Conservation (phyloP, 1,284 basidiomycete species). For the Chalciporus sp. region DNA sequence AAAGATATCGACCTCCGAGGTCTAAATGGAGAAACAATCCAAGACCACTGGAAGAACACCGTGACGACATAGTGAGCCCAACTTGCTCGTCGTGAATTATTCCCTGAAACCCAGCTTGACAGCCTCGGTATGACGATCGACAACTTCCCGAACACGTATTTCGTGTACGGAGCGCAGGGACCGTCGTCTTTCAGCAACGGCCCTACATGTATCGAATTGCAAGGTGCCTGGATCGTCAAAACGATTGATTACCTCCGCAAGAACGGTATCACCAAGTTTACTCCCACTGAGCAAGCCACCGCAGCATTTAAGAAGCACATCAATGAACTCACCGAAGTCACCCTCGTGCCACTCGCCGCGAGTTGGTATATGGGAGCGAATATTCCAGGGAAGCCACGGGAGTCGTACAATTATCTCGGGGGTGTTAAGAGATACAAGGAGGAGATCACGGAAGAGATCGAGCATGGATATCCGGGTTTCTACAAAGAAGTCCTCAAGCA, state of each 20-base stretch:
- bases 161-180: constrained; percentile 17
- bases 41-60: constrained; percentile 18
- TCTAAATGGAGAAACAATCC: constrained; percentile 11
- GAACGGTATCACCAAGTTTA: constrained; percentile 19
- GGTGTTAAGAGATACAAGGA: constrained; percentile 2
- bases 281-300: constrained; percentile 8
- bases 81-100: background rate
- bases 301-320: constrained; percentile 16
- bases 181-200: constrained; percentile 12
- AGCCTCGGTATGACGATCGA: constrained; percentile 19
- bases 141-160: constrained; percentile 17
- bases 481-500: constrained; percentile 3
- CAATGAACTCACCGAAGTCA: constrained; percentile 1
- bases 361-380: constrained; percentile 17
- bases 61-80: constrained; percentile 17
- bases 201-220: constrained; percentile 12
- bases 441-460: constrained; percentile 11
- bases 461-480: constrained; percentile 16
- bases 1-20: constrained; percentile 15
- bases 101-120: background rate
- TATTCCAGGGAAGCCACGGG: constrained; percentile 16
- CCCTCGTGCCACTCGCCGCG: background rate
- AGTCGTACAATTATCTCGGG: constrained; percentile 11
- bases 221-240: constrained; percentile 11
- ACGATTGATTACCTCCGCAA: constrained; percentile 13